Evolutionary conservation across 805 yeast genomes (phyloP).

Genomic region (Candida nanaspora): DNA sequence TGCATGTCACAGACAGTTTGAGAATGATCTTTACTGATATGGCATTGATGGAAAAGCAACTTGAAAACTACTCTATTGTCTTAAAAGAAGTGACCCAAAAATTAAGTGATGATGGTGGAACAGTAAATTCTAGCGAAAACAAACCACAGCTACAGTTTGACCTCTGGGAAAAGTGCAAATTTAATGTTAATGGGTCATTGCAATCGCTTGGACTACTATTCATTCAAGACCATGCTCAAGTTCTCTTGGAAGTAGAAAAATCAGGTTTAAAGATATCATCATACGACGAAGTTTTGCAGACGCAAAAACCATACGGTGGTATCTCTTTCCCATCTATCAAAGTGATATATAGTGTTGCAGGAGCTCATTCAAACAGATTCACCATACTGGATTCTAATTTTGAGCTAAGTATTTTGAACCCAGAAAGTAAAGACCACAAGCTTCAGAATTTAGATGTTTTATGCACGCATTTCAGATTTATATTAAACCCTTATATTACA

Average conservation of each 20-base stretch:
- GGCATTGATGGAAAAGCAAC: background rate
- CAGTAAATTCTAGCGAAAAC: too few relatives aligned
- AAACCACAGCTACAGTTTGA: too few relatives aligned
- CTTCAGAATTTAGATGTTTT: slow-evolving; percentile 47
- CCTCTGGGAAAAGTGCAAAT: background rate
- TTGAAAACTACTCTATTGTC: background rate
- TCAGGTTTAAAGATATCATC: slow-evolving; percentile 7
- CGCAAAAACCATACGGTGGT: slow-evolving; percentile 29
- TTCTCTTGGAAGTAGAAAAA: slow-evolving; percentile 9
- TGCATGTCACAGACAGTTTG: slow-evolving; percentile 1
- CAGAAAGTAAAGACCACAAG: slow-evolving; percentile 18
- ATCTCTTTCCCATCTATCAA: slow-evolving; percentile 34
- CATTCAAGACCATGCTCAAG: slow-evolving; percentile 10
- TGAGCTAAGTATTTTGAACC: slow-evolving; percentile 34
- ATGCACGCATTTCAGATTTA: slow-evolving; percentile 51
- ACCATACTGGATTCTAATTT: slow-evolving; percentile 40
- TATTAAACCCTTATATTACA: slow-evolving; percentile 41
- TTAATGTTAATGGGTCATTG: slow-evolving; percentile 3
- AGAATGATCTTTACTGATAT: background rate
- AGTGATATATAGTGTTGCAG: slow-evolving; percentile 22
- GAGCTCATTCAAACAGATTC: slow-evolving; percentile 33
- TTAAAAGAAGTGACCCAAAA: background rate
- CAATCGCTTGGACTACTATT: slow-evolving; percentile 6
- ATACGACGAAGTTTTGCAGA: slow-evolving; percentile 8
- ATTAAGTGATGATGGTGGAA: background rate